Evolutionary conservation across 2,329 filamentous ascomycete genomes (phyloP).

Genomic region (Aspergillus texensis): DNA sequence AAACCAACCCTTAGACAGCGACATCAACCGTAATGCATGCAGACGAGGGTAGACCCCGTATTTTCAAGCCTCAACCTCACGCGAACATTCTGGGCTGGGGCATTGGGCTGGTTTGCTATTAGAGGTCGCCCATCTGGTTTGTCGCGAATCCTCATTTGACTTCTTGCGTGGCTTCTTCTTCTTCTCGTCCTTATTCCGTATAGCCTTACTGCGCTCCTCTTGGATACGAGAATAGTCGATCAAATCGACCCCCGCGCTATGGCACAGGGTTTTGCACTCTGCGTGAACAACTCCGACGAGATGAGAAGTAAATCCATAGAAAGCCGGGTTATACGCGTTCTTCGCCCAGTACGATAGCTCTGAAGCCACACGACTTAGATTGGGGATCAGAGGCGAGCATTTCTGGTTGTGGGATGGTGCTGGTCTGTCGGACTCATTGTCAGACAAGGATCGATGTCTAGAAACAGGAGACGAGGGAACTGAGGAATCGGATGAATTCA

Average conservation of each 20-base stretch:
- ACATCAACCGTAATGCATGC: background rate
- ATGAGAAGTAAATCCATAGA: slow-evolving; percentile 43
- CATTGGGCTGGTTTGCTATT: background rate
- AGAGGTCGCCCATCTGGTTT: background rate
- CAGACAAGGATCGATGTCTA: slow-evolving; percentile 25
- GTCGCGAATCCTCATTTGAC: background rate
- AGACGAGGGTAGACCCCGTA: background rate
- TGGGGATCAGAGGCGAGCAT: slow-evolving; percentile 29
- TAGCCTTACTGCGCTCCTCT: slow-evolving; percentile 25
- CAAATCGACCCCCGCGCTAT: slow-evolving; percentile 39
- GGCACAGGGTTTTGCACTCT: slow-evolving; percentile 40
- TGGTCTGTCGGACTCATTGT: slow-evolving; percentile 32
- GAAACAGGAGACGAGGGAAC: slow-evolving; percentile 29
- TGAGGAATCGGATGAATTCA: slow-evolving; percentile 38
- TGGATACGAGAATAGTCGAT: slow-evolving; percentile 31
- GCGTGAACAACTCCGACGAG: slow-evolving; percentile 43
- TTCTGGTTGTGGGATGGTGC: slow-evolving; percentile 10
- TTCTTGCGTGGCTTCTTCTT: slow-evolving; percentile 26
- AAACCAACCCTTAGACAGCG: background rate
- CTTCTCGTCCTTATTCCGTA: slow-evolving; percentile 23
- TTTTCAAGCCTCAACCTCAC: background rate
- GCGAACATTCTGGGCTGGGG: background rate
- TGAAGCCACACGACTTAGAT: slow-evolving; percentile 41
- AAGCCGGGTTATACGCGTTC: slow-evolving; percentile 47
- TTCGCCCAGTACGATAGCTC: slow-evolving; percentile 49